Percentiles rank a stretch among this genome's conserved stretches.
phyloP scores from a whole-genome alignment of 2,329 filamentous ascomycete species.

The Calonectria leucothoes region DNA sequence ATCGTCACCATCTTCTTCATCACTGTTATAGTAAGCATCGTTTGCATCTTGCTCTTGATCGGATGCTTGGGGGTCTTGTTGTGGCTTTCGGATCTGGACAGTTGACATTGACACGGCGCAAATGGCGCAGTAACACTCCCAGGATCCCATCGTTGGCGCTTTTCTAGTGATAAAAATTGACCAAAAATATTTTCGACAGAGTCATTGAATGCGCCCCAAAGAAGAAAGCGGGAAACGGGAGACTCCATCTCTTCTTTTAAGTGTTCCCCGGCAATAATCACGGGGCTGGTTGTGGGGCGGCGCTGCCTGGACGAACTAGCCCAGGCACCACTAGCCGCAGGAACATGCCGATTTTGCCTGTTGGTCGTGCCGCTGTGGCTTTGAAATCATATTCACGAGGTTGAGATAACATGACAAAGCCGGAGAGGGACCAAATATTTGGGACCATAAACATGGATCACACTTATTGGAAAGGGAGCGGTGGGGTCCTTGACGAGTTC shows the following conservation, averaged over 20 bases:
- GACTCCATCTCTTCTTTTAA: not conserved
- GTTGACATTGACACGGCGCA: not conserved
- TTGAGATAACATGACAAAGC: too few species aligned
- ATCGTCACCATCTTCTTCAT: not conserved
- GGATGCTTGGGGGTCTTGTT: not conserved
- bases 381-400: too few species aligned
- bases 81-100: not conserved
- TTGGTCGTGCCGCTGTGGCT: too few species aligned
- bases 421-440: too few species aligned
- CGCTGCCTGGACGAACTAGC: not conserved
- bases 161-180: not conserved
- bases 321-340: too few species aligned
- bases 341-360: too few species aligned
- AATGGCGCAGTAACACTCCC: constrained; percentile 11
- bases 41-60: not conserved
- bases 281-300: not conserved
- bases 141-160: constrained; percentile 16
- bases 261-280: not conserved
- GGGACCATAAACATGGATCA: too few species aligned
- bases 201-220: too few species aligned
- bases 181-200: not conserved
- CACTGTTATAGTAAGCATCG: not conserved
- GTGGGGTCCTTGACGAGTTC: too few species aligned
- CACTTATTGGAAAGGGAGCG: too few species aligned
- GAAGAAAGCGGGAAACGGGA: too few species aligned